These are phyloP conservation scores for Rhizophora apiculata DNA, from an alignment of 345 rosid species.

Conservation along the genomic window DNA sequence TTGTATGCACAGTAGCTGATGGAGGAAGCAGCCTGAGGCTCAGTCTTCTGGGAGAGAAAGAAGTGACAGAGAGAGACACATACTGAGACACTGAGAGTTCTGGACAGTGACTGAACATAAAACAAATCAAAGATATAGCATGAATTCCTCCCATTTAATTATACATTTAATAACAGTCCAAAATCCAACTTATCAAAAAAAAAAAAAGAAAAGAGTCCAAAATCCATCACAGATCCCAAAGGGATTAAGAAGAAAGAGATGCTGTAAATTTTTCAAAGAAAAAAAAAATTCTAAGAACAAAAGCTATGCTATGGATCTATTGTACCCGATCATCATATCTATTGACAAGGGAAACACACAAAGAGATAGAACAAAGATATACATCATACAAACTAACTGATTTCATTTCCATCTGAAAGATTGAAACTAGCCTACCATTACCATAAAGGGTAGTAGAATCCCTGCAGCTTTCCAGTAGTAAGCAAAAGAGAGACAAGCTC, in stretches of 20 bases:
- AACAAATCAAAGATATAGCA: slow-evolving; percentile 43
- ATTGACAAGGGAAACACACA: too few species aligned
- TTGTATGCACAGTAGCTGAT: slow-evolving; percentile 19
- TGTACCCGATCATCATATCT: too few species aligned
- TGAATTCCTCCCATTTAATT: background rate
- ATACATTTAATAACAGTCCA: slow-evolving; percentile 17
- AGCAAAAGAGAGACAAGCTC: slow-evolving; percentile 2
- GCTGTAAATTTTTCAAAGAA: background rate
- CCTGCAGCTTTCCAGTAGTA: slow-evolving; percentile 15
- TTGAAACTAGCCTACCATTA: slow-evolving; percentile 9
- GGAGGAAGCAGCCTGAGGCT: slow-evolving; percentile 23
- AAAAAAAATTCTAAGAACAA: background rate
- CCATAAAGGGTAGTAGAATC: slow-evolving; percentile 17
- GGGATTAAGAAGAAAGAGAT: slow-evolving; percentile 19
- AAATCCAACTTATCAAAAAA: too few species aligned
- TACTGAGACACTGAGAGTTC: slow-evolving; percentile 33
- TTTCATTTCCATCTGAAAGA: slow-evolving; percentile 1
- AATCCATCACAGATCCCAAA: slow-evolving; percentile 50
- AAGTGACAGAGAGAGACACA: slow-evolving; percentile 20
- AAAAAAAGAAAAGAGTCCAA: background rate
- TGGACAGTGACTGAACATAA: slow-evolving; percentile 39
- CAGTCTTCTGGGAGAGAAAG: slow-evolving; percentile 20
- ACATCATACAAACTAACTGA: background rate
- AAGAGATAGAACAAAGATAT: background rate
- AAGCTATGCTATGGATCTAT: background rate